Conservation (phyloP, 192 early-diverging fungal genomes). For the Backusella liffmaniae region DNA sequence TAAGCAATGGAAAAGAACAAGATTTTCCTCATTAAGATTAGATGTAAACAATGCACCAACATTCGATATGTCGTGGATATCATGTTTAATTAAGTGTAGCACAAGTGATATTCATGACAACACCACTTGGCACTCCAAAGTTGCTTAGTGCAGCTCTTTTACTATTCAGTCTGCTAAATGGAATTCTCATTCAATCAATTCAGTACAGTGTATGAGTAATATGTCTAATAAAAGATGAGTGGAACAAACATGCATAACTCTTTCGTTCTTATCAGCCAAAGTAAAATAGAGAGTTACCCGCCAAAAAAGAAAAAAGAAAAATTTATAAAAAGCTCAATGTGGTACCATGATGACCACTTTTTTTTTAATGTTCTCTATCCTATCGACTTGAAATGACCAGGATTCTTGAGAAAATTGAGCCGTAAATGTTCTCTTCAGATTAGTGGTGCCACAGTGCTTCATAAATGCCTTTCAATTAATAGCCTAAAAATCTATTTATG, state of each 20-base stretch:
- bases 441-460: too few species aligned
- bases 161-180: neutral
- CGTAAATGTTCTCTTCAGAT: too few species aligned
- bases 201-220: neutral
- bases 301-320: neutral
- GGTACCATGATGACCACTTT: neutral
- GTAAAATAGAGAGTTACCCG: neutral
- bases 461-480: too few species aligned
- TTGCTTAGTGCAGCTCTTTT: neutral
- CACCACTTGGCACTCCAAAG: neutral
- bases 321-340: neutral
- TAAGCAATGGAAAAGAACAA: neutral
- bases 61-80: neutral
- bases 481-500: too few species aligned
- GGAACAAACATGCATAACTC: neutral
- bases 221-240: neutral
- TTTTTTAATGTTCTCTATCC: neutral
- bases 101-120: conserved; percentile 1
- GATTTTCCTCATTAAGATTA: conserved; percentile 4
- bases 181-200: neutral
- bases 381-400: neutral
- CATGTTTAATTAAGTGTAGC: conserved; percentile 3
- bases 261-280: neutral
- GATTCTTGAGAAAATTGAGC: neutral
- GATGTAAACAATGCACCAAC: neutral